Conservation (phyloP, 2,329 filamentous ascomycete species). For the Colletotrichum chlorophyti region DNA sequence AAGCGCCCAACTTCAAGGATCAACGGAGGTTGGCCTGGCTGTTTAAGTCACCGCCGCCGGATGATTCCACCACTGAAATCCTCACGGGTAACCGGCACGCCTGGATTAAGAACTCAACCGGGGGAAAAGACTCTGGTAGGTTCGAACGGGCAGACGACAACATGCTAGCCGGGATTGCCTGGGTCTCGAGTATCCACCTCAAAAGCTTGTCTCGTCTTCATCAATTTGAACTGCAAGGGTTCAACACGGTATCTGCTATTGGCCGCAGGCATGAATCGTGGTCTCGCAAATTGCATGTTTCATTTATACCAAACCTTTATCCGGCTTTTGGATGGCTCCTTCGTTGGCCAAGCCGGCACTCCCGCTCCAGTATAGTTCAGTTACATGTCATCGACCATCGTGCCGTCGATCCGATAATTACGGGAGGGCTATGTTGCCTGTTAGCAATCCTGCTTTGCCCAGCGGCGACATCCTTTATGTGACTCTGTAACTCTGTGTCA, state of each 20-base stretch:
- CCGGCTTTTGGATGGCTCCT: background rate
- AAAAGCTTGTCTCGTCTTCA: slow-evolving; percentile 1
- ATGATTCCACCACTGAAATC: background rate
- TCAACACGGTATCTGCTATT: too few relatives aligned
- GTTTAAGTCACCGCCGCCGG: too few relatives aligned
- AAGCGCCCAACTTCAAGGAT: background rate
- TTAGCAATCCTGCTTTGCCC: too few relatives aligned
- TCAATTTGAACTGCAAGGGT: background rate
- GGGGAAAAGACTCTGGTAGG: background rate
- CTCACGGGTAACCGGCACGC: background rate
- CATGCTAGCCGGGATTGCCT: background rate
- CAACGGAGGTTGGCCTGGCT: background rate
- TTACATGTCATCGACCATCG: too few relatives aligned
- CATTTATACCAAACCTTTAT: background rate
- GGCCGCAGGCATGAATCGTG: background rate
- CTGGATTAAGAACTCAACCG: background rate
- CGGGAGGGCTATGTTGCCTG: too few relatives aligned
- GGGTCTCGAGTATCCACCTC: background rate
- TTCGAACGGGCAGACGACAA: background rate
- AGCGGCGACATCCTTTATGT: too few relatives aligned
- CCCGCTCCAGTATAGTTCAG: too few relatives aligned
- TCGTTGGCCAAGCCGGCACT: background rate
- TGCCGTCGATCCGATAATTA: too few relatives aligned
- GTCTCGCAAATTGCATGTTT: background rate
- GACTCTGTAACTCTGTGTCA: too few relatives aligned